Base-by-base conservation (phyloP, 2,329 filamentous ascomycete species). In the Colletotrichum tropicale region DNA sequence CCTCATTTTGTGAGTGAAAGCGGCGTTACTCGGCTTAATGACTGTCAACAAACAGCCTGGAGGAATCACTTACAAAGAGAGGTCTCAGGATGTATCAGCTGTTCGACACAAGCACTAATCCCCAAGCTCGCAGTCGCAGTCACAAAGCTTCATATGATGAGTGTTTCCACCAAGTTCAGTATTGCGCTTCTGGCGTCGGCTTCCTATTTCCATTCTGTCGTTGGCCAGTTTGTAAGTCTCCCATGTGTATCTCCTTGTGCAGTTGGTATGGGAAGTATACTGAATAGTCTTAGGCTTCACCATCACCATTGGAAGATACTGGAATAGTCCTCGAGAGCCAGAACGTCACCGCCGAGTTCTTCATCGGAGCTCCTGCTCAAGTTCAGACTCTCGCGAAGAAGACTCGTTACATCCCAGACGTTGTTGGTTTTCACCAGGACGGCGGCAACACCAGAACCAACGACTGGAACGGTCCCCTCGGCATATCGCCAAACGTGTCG, bases 61-160 rank as follows among this genome's bases (percentile, higher is more conserved):
- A n/a, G 18, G 18, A n/a, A n/a, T 48, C 18, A 6, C 1, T 5
- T n/a, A n/a, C 12, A n/a, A 48, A 43, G 38, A 6, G 8, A 43
- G 18, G 2, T 6, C 5, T 43, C 18, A 2, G 18, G 9, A 12
- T 12, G 2, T 2, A 3, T 43, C 8, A 3, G 12, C 1, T 12
- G 1, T 43, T 2, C 0, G 1, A n/a, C 38, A 43, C 18, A 0
- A n/a, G 3, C 18, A 48, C 38, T 10, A 0, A 12, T 48, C 38
- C 0, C 0, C 38, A 48, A 48, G 9, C 38, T 48, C 38, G 9
- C 9, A 48, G 38, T 48, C 18, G 0, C 18, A 48, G 18, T 48
- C 12, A 12, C 18, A 48, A 12, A 12, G 0, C 9, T 48, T n/a
- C 38, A 43, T n/a, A 4, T 48, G 18, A 48, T 48, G 38, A 12